These are phyloP conservation scores for Bimuria novae-zelandiae DNA, from an alignment of 2,329 filamentous ascomycete species.

Conservation along the genomic window DNA sequence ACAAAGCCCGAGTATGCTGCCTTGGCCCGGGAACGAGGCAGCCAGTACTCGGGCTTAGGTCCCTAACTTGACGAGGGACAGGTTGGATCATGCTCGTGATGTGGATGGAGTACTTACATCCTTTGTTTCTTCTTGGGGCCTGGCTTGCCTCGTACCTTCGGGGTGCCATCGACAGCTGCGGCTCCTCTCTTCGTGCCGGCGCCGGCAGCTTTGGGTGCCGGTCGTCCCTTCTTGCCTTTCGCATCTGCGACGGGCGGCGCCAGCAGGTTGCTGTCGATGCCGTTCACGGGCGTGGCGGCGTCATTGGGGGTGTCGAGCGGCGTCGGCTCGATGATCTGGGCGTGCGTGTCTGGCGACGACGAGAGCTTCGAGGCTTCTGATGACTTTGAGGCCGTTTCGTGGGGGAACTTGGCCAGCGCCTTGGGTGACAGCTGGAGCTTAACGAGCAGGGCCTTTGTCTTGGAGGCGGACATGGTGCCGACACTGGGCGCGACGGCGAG, in stretches of 20 bases:
- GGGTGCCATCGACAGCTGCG: constrained; percentile 60
- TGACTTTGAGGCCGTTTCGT: constrained; percentile 27
- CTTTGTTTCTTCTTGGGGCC: constrained; percentile 96
- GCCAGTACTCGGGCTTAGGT: not conserved
- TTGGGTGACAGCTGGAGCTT: constrained; percentile 40
- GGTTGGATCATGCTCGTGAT: not conserved
- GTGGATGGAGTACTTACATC: constrained; percentile 71
- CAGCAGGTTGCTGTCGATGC: constrained; percentile 44
- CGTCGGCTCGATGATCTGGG: constrained; percentile 42
- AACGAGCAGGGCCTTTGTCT: constrained; percentile 40
- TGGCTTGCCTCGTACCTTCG: constrained; percentile 82
- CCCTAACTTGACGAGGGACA: not conserved
- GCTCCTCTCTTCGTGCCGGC: constrained; percentile 59
- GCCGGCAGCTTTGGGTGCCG: constrained; percentile 67
- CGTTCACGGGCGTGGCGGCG: constrained; percentile 41
- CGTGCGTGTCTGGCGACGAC: constrained; percentile 44
- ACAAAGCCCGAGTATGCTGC: not conserved
- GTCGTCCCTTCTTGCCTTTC: constrained; percentile 74
- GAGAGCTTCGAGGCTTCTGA: constrained; percentile 43
- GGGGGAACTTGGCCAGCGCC: constrained; percentile 36
- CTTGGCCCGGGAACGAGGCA: not conserved
- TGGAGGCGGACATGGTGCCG: constrained; percentile 41
- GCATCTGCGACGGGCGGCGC: constrained; percentile 58
- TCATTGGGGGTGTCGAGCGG: constrained; percentile 49
- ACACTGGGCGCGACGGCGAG: constrained; percentile 25